A percentile compares a stretch with the other conserved stretches of the same genome.
phyloP scores from a whole-genome alignment of 768 basidiomycete genomes.

The Paxillus involutus region DNA sequence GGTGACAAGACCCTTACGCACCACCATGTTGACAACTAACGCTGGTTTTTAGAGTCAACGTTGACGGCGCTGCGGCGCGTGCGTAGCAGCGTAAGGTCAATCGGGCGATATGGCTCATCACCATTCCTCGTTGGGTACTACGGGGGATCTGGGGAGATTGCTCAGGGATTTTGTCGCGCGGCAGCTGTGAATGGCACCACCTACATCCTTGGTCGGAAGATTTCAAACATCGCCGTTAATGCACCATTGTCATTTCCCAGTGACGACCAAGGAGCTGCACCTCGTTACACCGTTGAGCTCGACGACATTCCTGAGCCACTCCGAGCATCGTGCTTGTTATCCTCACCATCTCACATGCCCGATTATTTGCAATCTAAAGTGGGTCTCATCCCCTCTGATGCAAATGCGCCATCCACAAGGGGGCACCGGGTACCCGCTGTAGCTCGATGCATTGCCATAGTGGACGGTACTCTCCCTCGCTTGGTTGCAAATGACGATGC shows the following conservation, averaged over 20 bases:
- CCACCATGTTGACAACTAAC: constrained; percentile 1
- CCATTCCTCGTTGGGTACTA: constrained; percentile 95
- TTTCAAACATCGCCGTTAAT: constrained; percentile 32
- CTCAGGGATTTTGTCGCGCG: constrained; percentile 88
- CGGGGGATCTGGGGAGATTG: constrained; percentile 88
- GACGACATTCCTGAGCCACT: constrained; percentile 63
- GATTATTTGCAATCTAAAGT: constrained; percentile 21
- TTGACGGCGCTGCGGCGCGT: constrained; percentile 67
- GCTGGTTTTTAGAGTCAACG: constrained; percentile 54
- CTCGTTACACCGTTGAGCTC: constrained; percentile 46
- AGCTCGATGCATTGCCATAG: constrained; percentile 52
- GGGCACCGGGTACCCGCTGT: constrained; percentile 20
- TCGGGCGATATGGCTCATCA: constrained; percentile 83
- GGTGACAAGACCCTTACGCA: constrained; percentile 42
- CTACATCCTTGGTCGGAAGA: constrained; percentile 63
- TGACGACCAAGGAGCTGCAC: constrained; percentile 2
- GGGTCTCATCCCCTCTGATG: constrained; percentile 14
- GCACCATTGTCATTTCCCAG: constrained; percentile 21
- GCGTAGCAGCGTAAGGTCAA: constrained; percentile 69
- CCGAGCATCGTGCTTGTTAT: constrained; percentile 53
- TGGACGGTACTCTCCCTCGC: constrained; percentile 37
- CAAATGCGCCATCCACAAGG: not conserved
- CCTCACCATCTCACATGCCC: constrained; percentile 42
- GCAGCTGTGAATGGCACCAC: constrained; percentile 78
- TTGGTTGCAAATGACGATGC: constrained; percentile 26